Conservation (phyloP, 2,329 filamentous ascomycete species). For the Botryotinia narcissicola region DNA sequence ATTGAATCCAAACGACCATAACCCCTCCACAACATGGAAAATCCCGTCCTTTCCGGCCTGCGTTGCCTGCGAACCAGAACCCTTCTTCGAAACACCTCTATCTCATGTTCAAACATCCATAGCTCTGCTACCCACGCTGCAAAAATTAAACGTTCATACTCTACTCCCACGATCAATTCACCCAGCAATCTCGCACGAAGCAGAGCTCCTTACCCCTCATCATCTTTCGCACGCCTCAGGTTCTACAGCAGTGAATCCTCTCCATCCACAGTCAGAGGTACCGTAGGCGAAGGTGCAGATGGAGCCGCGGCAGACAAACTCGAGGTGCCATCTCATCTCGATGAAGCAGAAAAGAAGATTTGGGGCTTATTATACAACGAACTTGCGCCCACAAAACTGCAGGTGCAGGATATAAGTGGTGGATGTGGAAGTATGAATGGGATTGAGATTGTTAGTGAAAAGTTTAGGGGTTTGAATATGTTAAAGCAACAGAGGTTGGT, state of each 20-base stretch:
- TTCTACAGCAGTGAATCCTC: slow-evolving; percentile 13
- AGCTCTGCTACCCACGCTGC: background rate
- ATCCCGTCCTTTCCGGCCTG: background rate
- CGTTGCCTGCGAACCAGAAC: slow-evolving; percentile 8
- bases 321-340: slow-evolving; percentile 14
- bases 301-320: slow-evolving; percentile 5
- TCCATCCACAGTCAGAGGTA: slow-evolving; percentile 4
- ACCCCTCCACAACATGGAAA: slow-evolving; percentile 15
- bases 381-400: slow-evolving; percentile 36
- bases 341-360: slow-evolving; percentile 18
- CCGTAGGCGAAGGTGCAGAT: background rate
- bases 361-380: slow-evolving; percentile 34
- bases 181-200: background rate
- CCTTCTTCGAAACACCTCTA: background rate
- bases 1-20: background rate
- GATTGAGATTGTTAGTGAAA: slow-evolving; percentile 70
- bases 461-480: slow-evolving; percentile 68
- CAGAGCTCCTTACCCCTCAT: background rate
- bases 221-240: background rate
- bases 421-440: slow-evolving; percentile 88
- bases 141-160: background rate
- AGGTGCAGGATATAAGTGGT: slow-evolving; percentile 73
- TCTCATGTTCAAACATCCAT: background rate
- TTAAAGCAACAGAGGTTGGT: slow-evolving; percentile 83
- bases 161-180: background rate